Evolutionary conservation across 441 rosid species (phyloP), one percentile per base, ranked within the genome.

Genomic region (Erodium moschatum): DNA sequence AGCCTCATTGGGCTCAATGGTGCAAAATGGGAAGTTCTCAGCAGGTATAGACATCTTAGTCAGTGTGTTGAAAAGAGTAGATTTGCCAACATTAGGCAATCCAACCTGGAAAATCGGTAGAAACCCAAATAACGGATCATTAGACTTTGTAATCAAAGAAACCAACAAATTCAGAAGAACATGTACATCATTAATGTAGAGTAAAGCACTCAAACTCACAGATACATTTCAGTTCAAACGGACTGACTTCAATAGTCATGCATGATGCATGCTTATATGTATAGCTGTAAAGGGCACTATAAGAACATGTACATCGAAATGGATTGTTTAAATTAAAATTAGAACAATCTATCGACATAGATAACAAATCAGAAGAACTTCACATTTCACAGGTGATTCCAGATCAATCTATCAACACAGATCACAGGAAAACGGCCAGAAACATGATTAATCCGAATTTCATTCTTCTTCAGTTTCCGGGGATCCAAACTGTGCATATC

Each of bases 1-100:
- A n/a, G 99, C 99, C 79, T 94, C 97, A 58, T 94, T 94, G 18
- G 99, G 99, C 77, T 94, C 97, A 46, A 91, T 94, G 66, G 97
- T 94, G 75, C 99, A 94, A 73, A 94, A 94, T 0, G 99, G 99
- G 74, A 94, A 94, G 78, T 91, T 94, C 87, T 94, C 99, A 11
- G 99, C 97, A 6, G 99, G 99, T 66, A 94, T 94, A 0, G 96
- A 77, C 50, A 94, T 76, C 88, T 94, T 94, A 0, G 97, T 94
- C 29, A 94, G 88, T 7, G 99, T 90, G 79, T 94, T 94, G 81
- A 94, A 94, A 21, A 94, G 97, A 0, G 97, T 94, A 29, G 97
- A 94, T 62, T 91, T 94, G 15, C 99, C 99, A 40, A 94, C 99
- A 79, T 91, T 94, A 1, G 97, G 99, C 72, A 94, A 77, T 48